A percentile compares a stretch with the other conserved stretches of the same genome.
Evolutionary conservation across 2,329 filamentous ascomycete genomes (phyloP).

Genomic region (Pestalotiopsis sp.): DNA sequence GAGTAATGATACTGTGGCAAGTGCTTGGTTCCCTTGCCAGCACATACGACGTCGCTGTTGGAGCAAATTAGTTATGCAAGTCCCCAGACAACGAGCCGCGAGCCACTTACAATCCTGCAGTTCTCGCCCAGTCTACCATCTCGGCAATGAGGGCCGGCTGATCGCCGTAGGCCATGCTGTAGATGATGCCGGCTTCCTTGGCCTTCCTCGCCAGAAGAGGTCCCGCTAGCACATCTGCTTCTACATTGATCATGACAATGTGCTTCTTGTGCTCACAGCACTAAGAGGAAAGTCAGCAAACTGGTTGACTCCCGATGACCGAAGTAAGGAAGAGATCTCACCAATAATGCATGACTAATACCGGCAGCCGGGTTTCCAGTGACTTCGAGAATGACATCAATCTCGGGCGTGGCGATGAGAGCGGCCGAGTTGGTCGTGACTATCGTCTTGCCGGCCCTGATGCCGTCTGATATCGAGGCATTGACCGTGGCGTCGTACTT

Average conservation of each 20-base stretch:
- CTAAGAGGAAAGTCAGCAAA: not conserved
- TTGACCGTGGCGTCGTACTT: slow-evolving; percentile 36
- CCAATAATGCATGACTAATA: slow-evolving; percentile 40
- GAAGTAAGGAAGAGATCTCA: not conserved
- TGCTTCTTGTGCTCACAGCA: slow-evolving; percentile 50
- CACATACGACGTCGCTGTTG: slow-evolving; percentile 40
- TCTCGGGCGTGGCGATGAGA: slow-evolving; percentile 42
- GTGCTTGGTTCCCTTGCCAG: slow-evolving; percentile 48
- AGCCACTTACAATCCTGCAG: slow-evolving; percentile 36
- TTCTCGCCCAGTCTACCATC: slow-evolving; percentile 44
- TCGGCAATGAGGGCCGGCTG: slow-evolving; percentile 45
- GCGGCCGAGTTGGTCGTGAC: slow-evolving; percentile 43
- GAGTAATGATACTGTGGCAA: slow-evolving; percentile 46
- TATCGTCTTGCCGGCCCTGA: slow-evolving; percentile 40
- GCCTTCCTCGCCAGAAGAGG: slow-evolving; percentile 42
- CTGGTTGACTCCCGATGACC: not conserved
- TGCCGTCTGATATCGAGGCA: slow-evolving; percentile 37
- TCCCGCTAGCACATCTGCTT: slow-evolving; percentile 45
- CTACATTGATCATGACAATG: slow-evolving; percentile 50
- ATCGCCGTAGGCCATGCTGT: slow-evolving; percentile 48
- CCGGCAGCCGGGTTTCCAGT: slow-evolving; percentile 45
- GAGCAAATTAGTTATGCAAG: not conserved
- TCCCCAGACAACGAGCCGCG: not conserved
- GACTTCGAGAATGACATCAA: slow-evolving; percentile 45
- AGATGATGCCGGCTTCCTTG: slow-evolving; percentile 45